Percentiles rank a stretch among this genome's conserved stretches.
Conservation (phyloP, 2,329 filamentous ascomycete species). For the Paecilomyces formosus region DNA sequence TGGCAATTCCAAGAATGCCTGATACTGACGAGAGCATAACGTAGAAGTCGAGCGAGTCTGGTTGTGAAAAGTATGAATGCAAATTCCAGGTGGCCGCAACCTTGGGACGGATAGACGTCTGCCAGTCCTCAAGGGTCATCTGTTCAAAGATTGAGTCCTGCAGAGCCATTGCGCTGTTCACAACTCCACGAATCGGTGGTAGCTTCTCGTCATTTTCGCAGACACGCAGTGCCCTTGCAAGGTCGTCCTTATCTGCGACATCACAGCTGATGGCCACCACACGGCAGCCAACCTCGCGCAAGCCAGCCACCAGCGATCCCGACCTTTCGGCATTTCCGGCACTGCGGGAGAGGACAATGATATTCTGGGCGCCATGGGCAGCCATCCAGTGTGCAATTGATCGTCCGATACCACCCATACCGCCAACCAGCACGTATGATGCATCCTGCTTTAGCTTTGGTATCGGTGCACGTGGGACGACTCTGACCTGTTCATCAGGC, state of each 20-base stretch:
- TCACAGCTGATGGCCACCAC: not conserved
- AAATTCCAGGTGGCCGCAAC: not conserved
- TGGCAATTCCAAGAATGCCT: not conserved
- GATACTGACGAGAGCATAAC: not conserved
- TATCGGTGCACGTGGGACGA: not conserved
- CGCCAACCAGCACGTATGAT: not conserved
- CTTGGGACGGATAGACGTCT: not conserved
- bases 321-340: not conserved
- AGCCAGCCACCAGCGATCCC: not conserved
- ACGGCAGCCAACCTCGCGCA: not conserved
- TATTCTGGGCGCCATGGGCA: not conserved
- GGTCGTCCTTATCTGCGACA: not conserved
- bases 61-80: not conserved
- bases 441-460: not conserved
- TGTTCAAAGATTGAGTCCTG: not conserved
- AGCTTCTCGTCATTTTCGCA: not conserved
- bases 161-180: not conserved
- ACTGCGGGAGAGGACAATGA: not conserved
- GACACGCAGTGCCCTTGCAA: not conserved
- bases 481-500: not conserved
- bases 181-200: not conserved
- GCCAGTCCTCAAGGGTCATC: not conserved
- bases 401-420: not conserved
- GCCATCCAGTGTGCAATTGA: not conserved
- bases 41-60: not conserved